phyloP scores from a whole-genome alignment of 345 rosid genomes.

The Pistacia vera region DNA sequence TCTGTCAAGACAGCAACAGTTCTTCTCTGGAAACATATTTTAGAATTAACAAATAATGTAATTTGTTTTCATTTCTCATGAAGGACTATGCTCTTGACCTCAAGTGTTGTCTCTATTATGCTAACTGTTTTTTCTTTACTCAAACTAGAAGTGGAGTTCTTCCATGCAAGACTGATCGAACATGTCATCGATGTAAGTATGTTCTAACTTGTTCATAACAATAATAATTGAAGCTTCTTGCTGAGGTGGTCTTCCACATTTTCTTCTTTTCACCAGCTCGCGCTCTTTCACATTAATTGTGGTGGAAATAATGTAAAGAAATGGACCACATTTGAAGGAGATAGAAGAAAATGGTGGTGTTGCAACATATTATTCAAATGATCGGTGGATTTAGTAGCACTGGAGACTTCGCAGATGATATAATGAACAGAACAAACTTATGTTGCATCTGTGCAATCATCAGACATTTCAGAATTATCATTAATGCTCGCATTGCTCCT shows the following conservation, averaged over 20 bases:
- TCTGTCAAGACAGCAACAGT: background rate
- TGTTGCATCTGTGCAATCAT: conserved; percentile 14
- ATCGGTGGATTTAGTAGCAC: conserved; percentile 49
- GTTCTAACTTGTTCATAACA: background rate
- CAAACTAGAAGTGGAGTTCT: conserved; percentile 41
- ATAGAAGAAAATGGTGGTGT: conserved; percentile 25
- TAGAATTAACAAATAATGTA: background rate
- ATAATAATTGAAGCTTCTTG: background rate
- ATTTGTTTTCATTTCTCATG: background rate
- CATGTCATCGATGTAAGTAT: conserved; percentile 59
- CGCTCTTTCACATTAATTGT: conserved; percentile 38
- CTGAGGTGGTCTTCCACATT: background rate
- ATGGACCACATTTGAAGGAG: conserved; percentile 32
- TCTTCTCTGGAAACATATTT: background rate
- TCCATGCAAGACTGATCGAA: conserved; percentile 56
- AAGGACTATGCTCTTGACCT: background rate
- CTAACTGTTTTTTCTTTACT: background rate
- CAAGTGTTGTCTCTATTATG: background rate
- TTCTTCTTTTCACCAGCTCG: conserved; percentile 30
- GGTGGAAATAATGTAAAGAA: conserved; percentile 40
- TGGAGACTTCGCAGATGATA: conserved; percentile 47
- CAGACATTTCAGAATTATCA: conserved; percentile 28
- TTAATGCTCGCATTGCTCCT: conserved; percentile 38
- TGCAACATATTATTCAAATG: conserved; percentile 21
- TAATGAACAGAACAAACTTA: conserved; percentile 15